These are phyloP conservation scores for Phyllostachys edulis DNA, from an alignment of 176 grass and related monocot species.

Conservation along the genomic window DNA sequence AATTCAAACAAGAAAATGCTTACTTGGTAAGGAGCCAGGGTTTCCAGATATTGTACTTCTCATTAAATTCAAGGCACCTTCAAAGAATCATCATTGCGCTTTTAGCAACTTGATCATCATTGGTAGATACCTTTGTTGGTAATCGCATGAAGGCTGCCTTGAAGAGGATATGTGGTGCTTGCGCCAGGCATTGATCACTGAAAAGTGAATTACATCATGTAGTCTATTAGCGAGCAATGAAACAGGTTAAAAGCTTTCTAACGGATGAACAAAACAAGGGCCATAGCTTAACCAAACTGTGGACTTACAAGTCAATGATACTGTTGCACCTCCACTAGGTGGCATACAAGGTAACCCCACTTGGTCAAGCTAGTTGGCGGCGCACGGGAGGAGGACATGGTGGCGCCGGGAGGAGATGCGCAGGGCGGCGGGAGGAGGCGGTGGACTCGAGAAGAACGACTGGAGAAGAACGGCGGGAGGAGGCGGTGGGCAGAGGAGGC, in stretches of 20 bases:
- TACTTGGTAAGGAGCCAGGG: constrained; percentile 41
- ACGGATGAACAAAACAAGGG: constrained; percentile 12
- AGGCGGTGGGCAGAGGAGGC: too few species aligned
- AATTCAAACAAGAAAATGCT: background rate
- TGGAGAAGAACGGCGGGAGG: too few species aligned
- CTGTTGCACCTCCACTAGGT: constrained; percentile 37
- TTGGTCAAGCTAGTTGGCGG: too few species aligned
- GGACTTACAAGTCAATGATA: constrained; percentile 54
- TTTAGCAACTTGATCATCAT: constrained; percentile 45
- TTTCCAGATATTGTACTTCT: constrained; percentile 41
- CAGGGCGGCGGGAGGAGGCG: too few species aligned
- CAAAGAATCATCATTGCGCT: constrained; percentile 53
- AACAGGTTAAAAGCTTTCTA: background rate
- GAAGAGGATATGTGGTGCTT: constrained; percentile 40
- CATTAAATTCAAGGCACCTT: constrained; percentile 60
- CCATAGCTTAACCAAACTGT: constrained; percentile 19
- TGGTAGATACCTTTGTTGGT: constrained; percentile 30
- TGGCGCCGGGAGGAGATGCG: too few species aligned
- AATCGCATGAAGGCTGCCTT: constrained; percentile 31
- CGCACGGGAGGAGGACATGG: too few species aligned
- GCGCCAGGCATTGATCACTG: constrained; percentile 65
- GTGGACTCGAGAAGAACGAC: too few species aligned
- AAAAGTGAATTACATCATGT: constrained; percentile 28
- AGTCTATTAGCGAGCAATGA: background rate
- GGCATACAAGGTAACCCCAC: constrained; percentile 37